Base-by-base conservation (phyloP, 2,329 filamentous ascomycete species). In the Xylaria sp. region DNA sequence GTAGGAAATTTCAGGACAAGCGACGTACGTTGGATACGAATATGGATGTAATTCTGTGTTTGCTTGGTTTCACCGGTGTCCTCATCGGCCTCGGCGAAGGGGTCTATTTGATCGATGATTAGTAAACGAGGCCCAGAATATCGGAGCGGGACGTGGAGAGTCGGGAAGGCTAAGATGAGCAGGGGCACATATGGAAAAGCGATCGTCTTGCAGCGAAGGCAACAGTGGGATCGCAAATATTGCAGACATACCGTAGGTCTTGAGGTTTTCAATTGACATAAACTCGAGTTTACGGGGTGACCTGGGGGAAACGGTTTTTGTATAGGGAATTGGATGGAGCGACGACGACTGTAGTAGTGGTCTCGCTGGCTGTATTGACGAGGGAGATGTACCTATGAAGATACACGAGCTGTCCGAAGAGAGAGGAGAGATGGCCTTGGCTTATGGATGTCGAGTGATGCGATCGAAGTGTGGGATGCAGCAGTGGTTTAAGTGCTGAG, bases 41-140 rank as follows among this genome's bases (percentile, higher is more conserved):
- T 97, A 82, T 97, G 94, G 77, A 97, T 96, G 78, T 97, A 96
- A 80, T 96, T 95, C 81, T 96, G 91, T 76, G 90, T 87, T 84
- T 94, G 90, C 81, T 94, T 94, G 76, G 87, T 89, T 81, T 96
- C 90, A 84, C 92, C 92, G 78, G 89, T 92, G 78, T 96, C 92
- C 88, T 97, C 93, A 91, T 97, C 94, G 87, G 92, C 94, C 91
- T 97, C 94, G 89, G 94, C 94, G 91, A 99, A 99, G 89, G 94
- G 94, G 89, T 99, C 94, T 97, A 73, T 68, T 39, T 16, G 38
- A 20, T 39, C 13, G 44, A 39, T 20, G 16, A 63, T 72, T 54
- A 74, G 71, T 65, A 57, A 60, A 54, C 40, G 54, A 20, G 44
- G 40, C 53, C 29, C 40, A 34, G 22, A 16, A 50, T 26, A 11